Base-by-base conservation (phyloP, 2,329 filamentous ascomycete species). In the Sclerotinia subarctica region DNA sequence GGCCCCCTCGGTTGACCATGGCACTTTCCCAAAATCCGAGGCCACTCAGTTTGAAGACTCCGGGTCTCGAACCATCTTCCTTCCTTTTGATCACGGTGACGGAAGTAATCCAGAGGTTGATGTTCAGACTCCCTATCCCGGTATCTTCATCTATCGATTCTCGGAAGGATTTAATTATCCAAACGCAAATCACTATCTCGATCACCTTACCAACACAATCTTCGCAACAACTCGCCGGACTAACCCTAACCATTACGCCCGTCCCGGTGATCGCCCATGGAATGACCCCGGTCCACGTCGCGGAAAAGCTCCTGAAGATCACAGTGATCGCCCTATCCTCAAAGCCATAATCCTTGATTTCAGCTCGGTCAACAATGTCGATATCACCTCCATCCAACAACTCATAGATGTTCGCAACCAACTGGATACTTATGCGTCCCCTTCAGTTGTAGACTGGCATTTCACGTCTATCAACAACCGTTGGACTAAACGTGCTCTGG, bases 81-180 rank as follows among this genome's bases (percentile, higher is more conserved):
- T 98, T 26, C 95, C 95, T 0, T 83, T 97, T 69, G 88, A 92
- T 74, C 93, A 96, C 77, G 83, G 84, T n/a, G 94, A 98, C 77
- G 94, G 94, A 42, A 93, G 92, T 1, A 98, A 98, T 78, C 94
- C 94, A 0, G 84, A 90, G 35, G 84, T 98, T 58, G 85, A 90
- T 15, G 83, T 96, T n/a, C 84, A 91, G 70, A 87, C 87, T 66
- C 94, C 95, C 0, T 92, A 95, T 75, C 94, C 94, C 0, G 95
- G 95, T 64, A 86, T 99, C 72, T 96, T 98, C 80, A 96, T 98
- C 76, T 98, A 96, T 81, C 89, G 94, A 56, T 97, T 97, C 79
- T 88, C 91, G 0, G 94, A 98, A 80, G 92, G 94, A 54, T 97
- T 96, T 84, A 96, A 95, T 80, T 99, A 98, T 76, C 93, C 94